Conservation (phyloP, 371 early-diverging fungal genomes). For the Lichtheimia ramosa region DNA sequence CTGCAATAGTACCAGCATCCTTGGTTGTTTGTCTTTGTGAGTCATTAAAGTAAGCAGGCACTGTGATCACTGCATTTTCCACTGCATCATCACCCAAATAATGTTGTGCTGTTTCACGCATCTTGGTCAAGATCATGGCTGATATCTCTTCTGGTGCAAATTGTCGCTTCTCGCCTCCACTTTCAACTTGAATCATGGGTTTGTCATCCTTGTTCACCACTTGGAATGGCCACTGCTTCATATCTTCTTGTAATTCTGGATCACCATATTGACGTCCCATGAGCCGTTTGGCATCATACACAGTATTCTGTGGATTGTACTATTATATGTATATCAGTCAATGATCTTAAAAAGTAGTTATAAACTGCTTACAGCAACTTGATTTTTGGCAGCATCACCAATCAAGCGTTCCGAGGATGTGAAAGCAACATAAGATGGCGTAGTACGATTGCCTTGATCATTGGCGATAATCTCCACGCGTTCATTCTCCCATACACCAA, state of each 20-base stretch:
- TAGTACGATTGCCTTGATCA: constrained; percentile 94
- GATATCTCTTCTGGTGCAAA: constrained; percentile 91
- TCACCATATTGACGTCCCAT: constrained; percentile 92
- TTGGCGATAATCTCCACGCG: constrained; percentile 86
- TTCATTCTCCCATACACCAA: constrained; percentile 62
- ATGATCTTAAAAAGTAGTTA: not conserved
- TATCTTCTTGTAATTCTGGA: constrained; percentile 73
- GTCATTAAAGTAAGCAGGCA: constrained; percentile 80
- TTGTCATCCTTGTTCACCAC: constrained; percentile 85
- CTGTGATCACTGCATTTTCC: constrained; percentile 80
- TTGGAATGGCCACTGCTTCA: constrained; percentile 84
- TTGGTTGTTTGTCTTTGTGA: constrained; percentile 86
- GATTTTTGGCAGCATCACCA: constrained; percentile 93
- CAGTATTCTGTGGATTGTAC: constrained; percentile 83
- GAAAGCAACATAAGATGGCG: constrained; percentile 97
- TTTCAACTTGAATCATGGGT: constrained; percentile 82
- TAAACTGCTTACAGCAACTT: constrained; percentile 50
- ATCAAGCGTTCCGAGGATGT: constrained; percentile 88
- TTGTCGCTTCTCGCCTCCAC: constrained; percentile 62
- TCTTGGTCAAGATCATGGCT: constrained; percentile 79
- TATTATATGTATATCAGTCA: not conserved
- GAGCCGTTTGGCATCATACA: constrained; percentile 91
- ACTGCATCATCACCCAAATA: constrained; percentile 73
- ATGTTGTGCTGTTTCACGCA: constrained; percentile 90
- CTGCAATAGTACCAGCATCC: constrained; percentile 77